Percentiles rank a stretch among this genome's conserved stretches.
These are phyloP conservation scores for Leptosphaerulina australis DNA, from an alignment of 2,329 filamentous ascomycete species.

Conservation along the genomic window DNA sequence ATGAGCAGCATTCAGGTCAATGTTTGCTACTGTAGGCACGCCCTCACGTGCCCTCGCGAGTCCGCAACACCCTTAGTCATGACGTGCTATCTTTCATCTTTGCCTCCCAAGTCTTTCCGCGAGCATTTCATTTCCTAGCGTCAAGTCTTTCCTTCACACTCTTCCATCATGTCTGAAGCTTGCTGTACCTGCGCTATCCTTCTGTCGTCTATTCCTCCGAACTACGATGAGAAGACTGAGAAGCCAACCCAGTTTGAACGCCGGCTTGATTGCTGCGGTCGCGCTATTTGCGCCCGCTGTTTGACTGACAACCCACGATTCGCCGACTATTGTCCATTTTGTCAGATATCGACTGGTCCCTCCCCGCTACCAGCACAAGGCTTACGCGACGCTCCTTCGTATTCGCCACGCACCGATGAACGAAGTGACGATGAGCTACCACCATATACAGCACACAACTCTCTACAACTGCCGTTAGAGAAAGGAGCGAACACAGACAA, in stretches of 20 bases:
- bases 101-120: slow-evolving; percentile 15
- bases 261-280: slow-evolving; percentile 69
- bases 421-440: slow-evolving; percentile 50
- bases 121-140: slow-evolving; percentile 1
- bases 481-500: slow-evolving; percentile 43
- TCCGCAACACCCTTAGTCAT: slow-evolving; percentile 38
- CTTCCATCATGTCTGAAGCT: slow-evolving; percentile 48
- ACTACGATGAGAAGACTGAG: slow-evolving; percentile 62
- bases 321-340: slow-evolving; percentile 72
- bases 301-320: slow-evolving; percentile 73
- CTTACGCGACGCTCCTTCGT: slow-evolving; percentile 71
- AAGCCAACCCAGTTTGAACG: slow-evolving; percentile 67
- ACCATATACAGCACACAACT: slow-evolving; percentile 51
- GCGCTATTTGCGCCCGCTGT: slow-evolving; percentile 74
- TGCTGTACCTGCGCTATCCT: slow-evolving; percentile 75
- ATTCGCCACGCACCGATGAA: slow-evolving; percentile 54
- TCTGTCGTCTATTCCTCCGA: slow-evolving; percentile 61
- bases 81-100: slow-evolving; percentile 37
- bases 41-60: slow-evolving; percentile 33
- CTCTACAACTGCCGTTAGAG: slow-evolving; percentile 33
- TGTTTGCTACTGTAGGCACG: slow-evolving; percentile 7
- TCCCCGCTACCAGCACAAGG: slow-evolving; percentile 65
- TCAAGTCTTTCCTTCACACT: slow-evolving; percentile 4
- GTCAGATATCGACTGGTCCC: slow-evolving; percentile 70
- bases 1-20: background rate